phyloP scores from a whole-genome alignment of 257 asterid species.

The Capsicum pubescens region DNA sequence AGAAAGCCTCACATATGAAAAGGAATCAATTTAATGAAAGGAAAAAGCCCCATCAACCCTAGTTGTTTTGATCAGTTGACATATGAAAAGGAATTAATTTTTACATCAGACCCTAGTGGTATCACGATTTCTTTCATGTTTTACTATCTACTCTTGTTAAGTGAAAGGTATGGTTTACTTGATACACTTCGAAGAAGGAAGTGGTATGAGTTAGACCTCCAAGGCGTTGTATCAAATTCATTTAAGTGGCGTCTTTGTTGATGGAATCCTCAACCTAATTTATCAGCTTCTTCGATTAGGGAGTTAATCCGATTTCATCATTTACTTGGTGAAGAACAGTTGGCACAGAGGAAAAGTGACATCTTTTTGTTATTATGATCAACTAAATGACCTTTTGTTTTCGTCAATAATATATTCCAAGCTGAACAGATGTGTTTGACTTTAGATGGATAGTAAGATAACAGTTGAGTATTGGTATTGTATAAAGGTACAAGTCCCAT shows the following conservation, averaged over 20 bases:
- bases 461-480: neutral
- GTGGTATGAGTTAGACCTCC: neutral
- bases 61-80: neutral
- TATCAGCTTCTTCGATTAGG: neutral
- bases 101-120: neutral
- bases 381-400: neutral
- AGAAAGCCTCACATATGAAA: neutral
- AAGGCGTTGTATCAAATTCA: neutral
- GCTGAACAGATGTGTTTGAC: neutral
- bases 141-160: neutral
- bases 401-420: neutral
- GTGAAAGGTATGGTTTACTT: neutral
- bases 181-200: neutral
- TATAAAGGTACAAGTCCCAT: neutral
- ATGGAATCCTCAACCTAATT: neutral
- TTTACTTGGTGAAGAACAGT: conserved; percentile 5
- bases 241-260: neutral
- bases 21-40: too few species aligned
- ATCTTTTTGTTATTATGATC: neutral
- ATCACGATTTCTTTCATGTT: neutral
- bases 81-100: neutral
- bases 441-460: neutral
- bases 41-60: neutral
- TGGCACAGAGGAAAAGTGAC: neutral
- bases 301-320: neutral